Evolutionary conservation across 192 early-diverging fungal species (phyloP).

Genomic region (Phlyctochytrium arcticum): DNA sequence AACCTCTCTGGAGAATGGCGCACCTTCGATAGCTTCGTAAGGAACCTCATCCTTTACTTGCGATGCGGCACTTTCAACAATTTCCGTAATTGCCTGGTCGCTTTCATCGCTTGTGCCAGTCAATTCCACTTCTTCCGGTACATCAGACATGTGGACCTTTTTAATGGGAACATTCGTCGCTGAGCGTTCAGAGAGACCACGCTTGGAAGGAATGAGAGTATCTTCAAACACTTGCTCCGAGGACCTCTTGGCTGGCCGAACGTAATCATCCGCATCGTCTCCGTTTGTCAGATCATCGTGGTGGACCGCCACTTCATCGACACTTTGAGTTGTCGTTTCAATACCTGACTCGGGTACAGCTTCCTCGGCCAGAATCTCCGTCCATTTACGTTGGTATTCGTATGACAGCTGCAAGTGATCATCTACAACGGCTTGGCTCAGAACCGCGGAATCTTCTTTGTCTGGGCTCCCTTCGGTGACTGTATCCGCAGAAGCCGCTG

Average conservation of each 20-base stretch:
- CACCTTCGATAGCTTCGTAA: no score
- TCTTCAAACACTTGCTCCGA: slow-evolving; percentile 12
- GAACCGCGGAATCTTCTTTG: neutral
- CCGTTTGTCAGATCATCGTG: neutral
- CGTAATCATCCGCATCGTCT: no score
- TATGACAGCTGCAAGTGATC: slow-evolving; percentile 11
- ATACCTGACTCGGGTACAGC: neutral
- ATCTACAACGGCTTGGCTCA: slow-evolving; percentile 1
- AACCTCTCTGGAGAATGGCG: no score
- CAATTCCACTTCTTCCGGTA: no score
- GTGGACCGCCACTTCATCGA: neutral
- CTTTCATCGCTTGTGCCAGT: no score
- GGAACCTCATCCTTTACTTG: no score
- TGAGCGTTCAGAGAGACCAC: neutral
- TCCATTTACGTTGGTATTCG: slow-evolving; percentile 12
- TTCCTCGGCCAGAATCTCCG: neutral
- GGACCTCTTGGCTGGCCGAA: slow-evolving; percentile 6
- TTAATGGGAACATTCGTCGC: neutral
- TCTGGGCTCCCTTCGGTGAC: no score
- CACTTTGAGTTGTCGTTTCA: neutral
- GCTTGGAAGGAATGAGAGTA: slow-evolving; percentile 1
- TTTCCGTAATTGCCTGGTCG: no score
- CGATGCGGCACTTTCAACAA: no score
- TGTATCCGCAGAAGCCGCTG: neutral
- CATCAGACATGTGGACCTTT: neutral